A percentile compares a stretch with the other conserved stretches of the same genome.
Evolutionary conservation across 371 early-diverging fungal genomes (phyloP).

Genomic region (Fennellomyces sp.): DNA sequence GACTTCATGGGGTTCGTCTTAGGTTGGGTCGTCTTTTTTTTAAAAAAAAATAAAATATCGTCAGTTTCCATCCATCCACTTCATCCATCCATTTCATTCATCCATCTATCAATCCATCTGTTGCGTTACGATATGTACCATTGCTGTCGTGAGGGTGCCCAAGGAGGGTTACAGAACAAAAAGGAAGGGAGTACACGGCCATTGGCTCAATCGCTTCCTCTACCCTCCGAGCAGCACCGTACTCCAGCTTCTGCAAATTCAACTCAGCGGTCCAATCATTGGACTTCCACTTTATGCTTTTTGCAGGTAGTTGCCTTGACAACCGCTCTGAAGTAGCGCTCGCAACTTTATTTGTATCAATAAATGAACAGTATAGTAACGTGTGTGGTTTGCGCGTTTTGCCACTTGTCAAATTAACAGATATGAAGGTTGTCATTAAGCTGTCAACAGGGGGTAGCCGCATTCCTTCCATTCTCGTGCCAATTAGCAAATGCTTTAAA

Average conservation of each 20-base stretch:
- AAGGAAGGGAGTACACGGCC: not conserved
- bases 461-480: too few relatives aligned
- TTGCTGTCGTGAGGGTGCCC: conserved; percentile 7
- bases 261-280: not conserved
- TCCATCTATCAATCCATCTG: conserved; percentile 13
- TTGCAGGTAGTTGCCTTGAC: too few relatives aligned
- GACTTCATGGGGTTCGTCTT: conserved; percentile 94
- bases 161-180: conserved; percentile 3
- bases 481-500: too few relatives aligned
- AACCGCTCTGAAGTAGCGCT: too few relatives aligned
- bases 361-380: too few relatives aligned
- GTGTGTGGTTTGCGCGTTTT: too few relatives aligned
- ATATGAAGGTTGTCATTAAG: too few relatives aligned
- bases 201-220: not conserved
- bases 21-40: conserved; percentile 30
- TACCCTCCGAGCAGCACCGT: not conserved
- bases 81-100: conserved; percentile 7
- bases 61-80: not conserved
- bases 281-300: not conserved
- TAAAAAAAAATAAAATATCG: not conserved
- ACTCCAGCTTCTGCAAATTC: not conserved
- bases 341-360: too few relatives aligned
- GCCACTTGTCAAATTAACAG: too few relatives aligned
- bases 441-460: too few relatives aligned
- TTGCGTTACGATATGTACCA: conserved; percentile 4